These are phyloP conservation scores for Asclepias syriaca DNA, from an alignment of 257 asterid species.

Conservation along the genomic window DNA sequence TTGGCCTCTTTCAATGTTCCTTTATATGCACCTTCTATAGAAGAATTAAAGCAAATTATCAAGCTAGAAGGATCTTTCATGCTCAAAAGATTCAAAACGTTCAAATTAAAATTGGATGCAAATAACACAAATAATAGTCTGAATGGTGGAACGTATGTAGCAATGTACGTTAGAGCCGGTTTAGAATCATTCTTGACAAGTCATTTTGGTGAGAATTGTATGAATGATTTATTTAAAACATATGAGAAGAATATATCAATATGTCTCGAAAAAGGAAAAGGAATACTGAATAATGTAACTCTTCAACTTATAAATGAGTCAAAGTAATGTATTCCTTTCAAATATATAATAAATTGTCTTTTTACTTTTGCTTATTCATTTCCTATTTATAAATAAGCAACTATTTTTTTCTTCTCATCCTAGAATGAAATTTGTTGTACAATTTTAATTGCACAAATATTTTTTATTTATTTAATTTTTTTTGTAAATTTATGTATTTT, in stretches of 20 bases:
- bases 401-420: too few species aligned
- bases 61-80: constrained; percentile 11
- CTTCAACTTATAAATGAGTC: not conserved
- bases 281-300: not conserved
- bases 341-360: too few species aligned
- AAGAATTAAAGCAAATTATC: constrained; percentile 7
- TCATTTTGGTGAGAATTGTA: constrained; percentile 8
- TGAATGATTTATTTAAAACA: constrained; percentile 7
- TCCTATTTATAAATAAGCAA: too few species aligned
- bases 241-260: not conserved
- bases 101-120: not conserved
- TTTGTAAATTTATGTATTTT: too few species aligned
- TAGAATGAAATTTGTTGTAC: too few species aligned
- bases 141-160: not conserved
- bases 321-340: too few species aligned
- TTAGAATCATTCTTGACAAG: constrained; percentile 6
- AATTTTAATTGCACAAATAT: too few species aligned
- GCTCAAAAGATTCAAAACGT: not conserved
- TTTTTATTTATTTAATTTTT: too few species aligned
- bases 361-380: too few species aligned
- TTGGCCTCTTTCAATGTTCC: constrained; percentile 13
- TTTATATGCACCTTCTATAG: constrained; percentile 6
- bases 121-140: not conserved
- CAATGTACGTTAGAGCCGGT: constrained; percentile 1
- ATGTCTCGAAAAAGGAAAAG: not conserved